Conservation (phyloP, 176 grass and related monocot genomes). For the Carex myosuroides region DNA sequence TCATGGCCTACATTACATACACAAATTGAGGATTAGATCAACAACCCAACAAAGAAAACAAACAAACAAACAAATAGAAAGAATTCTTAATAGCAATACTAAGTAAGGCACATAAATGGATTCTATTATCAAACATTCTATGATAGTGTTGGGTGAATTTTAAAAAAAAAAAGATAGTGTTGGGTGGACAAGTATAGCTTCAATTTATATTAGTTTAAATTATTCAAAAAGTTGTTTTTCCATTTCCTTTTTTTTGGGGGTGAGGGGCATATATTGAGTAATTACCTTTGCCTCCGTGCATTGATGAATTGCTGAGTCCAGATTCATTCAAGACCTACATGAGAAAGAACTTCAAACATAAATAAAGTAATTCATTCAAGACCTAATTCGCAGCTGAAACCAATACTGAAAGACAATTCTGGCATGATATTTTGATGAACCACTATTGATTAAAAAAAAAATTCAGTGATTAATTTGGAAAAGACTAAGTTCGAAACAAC, state of each 20-base stretch:
- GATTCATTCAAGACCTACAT: constrained; percentile 73
- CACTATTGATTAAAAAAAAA: not conserved
- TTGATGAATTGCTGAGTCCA: constrained; percentile 56
- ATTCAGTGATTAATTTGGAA: not conserved
- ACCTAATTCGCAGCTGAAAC: not conserved
- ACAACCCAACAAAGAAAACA: too few species aligned
- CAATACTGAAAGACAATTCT: not conserved
- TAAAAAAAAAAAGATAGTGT: not conserved
- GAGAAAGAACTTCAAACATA: not conserved
- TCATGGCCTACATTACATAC: constrained; percentile 43
- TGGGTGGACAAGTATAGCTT: not conserved
- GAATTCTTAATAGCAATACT: not conserved
- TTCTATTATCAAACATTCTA: not conserved
- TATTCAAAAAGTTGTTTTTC: not conserved
- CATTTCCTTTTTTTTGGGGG: not conserved
- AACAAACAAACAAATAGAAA: not conserved
- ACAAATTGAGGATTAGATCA: not conserved
- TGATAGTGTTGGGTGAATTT: not conserved
- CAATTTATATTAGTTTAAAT: not conserved
- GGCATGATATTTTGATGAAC: not conserved
- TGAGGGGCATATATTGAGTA: not conserved
- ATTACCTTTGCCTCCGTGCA: constrained; percentile 63
- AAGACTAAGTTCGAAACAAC: constrained; percentile 21
- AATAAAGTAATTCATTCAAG: not conserved
- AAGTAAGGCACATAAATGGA: not conserved